Conservation (phyloP, 352 stramenopile species). For the Saprolegnia diclina region DNA sequence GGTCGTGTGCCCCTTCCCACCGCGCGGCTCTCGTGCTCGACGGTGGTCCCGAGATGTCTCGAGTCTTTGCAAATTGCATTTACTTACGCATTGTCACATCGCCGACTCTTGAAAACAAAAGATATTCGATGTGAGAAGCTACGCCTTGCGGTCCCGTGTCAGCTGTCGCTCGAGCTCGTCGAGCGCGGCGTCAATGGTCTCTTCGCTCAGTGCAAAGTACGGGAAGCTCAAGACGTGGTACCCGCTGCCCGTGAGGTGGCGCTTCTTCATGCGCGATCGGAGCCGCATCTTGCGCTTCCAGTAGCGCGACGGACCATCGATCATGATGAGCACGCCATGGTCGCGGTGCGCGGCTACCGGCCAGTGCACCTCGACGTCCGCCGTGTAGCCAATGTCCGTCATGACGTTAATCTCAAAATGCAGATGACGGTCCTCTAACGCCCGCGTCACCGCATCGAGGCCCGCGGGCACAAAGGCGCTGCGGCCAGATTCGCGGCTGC, state of each 20-base stretch:
- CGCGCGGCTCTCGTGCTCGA: too few relatives aligned
- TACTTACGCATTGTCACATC: too few relatives aligned
- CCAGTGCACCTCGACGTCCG: neutral
- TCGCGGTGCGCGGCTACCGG: too few relatives aligned
- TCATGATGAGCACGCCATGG: constrained; percentile 2
- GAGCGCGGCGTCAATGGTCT: neutral
- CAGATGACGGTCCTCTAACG: neutral
- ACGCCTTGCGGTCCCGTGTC: neutral
- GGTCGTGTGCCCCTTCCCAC: too few relatives aligned
- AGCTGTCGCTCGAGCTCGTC: neutral
- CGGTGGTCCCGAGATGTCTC: too few relatives aligned
- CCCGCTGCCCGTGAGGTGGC: neutral
- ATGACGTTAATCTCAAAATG: neutral
- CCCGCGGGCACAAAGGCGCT: neutral
- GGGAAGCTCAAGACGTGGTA: constrained; percentile 8
- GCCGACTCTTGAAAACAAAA: too few relatives aligned
- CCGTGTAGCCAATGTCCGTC: neutral
- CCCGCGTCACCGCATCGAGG: neutral
- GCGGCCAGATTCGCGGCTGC: neutral
- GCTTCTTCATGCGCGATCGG: constrained; percentile 9
- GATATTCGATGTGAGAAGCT: too few relatives aligned
- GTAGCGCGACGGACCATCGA: neutral
- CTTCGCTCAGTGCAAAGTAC: neutral
- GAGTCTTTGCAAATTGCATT: too few relatives aligned
- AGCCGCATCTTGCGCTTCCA: neutral